Evolutionary conservation across 371 early-diverging fungal species (phyloP).

Genomic region (Lichtheimia corymbifera): DNA sequence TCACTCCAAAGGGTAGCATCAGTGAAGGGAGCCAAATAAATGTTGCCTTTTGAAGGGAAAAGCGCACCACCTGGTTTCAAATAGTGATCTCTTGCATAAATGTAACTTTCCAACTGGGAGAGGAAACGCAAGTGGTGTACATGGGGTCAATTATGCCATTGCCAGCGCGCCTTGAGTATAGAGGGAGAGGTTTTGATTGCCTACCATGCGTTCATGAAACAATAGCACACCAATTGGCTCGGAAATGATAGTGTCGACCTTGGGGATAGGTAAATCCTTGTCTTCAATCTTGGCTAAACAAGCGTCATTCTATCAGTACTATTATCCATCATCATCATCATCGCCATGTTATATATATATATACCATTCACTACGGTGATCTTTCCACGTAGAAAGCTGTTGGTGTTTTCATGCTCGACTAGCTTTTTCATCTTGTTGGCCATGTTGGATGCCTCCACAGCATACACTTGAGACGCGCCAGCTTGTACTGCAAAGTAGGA

Average conservation of each 20-base stretch:
- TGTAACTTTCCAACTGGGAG: constrained; percentile 73
- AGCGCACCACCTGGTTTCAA: constrained; percentile 92
- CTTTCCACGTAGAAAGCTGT: constrained; percentile 77
- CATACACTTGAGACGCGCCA: constrained; percentile 89
- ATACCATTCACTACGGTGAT: constrained; percentile 85
- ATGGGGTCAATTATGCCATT: background rate
- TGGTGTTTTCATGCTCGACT: constrained; percentile 69
- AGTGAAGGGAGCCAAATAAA: constrained; percentile 87
- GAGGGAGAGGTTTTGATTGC: no score
- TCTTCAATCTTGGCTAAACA: constrained; percentile 84
- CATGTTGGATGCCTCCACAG: constrained; percentile 97
- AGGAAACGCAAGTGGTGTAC: constrained; percentile 2
- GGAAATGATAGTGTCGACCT: constrained; percentile 93
- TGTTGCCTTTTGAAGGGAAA: constrained; percentile 87
- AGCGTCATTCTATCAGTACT: background rate
- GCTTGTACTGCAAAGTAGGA: constrained; percentile 94
- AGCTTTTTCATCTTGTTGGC: constrained; percentile 86
- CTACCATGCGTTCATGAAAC: constrained; percentile 92
- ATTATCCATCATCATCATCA: background rate
- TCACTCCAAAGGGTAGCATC: constrained; percentile 86
- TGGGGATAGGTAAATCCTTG: constrained; percentile 62
- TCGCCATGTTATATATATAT: background rate
- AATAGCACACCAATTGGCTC: constrained; percentile 97
- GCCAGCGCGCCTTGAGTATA: background rate
- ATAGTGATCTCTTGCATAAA: constrained; percentile 87